phyloP scores from a whole-genome alignment of 2,329 filamentous ascomycete genomes.

The Graphilbum fragrans region DNA sequence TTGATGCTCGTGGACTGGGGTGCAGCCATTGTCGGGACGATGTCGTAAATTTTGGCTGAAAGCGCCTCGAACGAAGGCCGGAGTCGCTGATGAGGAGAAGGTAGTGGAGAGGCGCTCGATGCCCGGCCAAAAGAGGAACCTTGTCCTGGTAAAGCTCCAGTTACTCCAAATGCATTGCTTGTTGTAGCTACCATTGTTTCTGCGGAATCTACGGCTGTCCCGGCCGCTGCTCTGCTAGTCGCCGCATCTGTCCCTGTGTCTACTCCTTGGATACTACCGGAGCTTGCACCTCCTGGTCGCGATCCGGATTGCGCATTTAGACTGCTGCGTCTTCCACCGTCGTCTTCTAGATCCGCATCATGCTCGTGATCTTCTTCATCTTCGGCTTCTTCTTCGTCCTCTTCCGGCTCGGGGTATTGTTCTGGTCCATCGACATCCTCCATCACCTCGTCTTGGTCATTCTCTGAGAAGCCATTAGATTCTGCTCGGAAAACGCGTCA shows the following conservation, averaged over 20 bases:
- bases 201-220: constrained; percentile 7
- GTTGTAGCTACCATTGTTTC: constrained; percentile 5
- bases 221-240: constrained; percentile 4
- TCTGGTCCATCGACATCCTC: constrained; percentile 28
- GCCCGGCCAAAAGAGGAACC: constrained; percentile 17
- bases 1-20: constrained; percentile 95
- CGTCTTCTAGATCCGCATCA: constrained; percentile 2
- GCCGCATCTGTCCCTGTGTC: constrained; percentile 16
- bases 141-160: constrained; percentile 5
- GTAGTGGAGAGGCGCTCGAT: constrained; percentile 14
- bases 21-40: constrained; percentile 91
- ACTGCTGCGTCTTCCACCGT: too few species aligned
- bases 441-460: constrained; percentile 47
- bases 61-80: constrained; percentile 46
- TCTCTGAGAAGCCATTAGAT: constrained; percentile 32
- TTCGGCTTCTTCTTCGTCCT: constrained; percentile 25
- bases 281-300: too few species aligned
- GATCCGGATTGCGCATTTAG: too few species aligned
- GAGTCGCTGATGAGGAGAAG: constrained; percentile 30
- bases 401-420: constrained; percentile 21
- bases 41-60: constrained; percentile 75
- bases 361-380: constrained; percentile 4
- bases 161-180: background rate
- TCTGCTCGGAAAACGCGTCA: constrained; percentile 7
- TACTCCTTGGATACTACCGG: constrained; percentile 13